A percentile compares a stretch with the other conserved stretches of the same genome.
Evolutionary conservation across 441 rosid genomes (phyloP).

Genomic region (Populus tomentosa): DNA sequence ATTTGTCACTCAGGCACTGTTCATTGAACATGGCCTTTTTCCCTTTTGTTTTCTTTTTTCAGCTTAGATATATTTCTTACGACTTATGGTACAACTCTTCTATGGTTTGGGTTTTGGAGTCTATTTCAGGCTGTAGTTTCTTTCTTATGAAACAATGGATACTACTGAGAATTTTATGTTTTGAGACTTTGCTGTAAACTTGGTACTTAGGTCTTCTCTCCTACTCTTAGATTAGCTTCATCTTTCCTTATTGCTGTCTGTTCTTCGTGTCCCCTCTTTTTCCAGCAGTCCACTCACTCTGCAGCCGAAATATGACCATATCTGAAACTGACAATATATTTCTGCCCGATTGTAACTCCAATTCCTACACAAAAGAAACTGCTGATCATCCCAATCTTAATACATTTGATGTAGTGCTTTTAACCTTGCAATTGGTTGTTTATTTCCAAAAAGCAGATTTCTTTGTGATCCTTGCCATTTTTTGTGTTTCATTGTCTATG

Average conservation of each 20-base stretch:
- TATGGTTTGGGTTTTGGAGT: not conserved
- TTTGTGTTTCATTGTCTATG: not conserved
- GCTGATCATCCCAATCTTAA: too few species aligned
- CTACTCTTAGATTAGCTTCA: not conserved
- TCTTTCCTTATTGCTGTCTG: not conserved
- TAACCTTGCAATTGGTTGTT: not conserved
- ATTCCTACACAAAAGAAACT: too few species aligned
- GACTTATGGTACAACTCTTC: not conserved
- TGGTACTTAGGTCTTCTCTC: not conserved
- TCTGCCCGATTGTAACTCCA: too few species aligned
- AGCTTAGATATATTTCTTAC: not conserved
- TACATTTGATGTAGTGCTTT: not conserved
- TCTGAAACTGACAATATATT: not conserved
- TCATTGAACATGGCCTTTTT: not conserved
- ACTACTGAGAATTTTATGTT: not conserved
- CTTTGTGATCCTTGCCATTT: not conserved
- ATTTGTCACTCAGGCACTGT: not conserved
- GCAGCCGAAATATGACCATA: not conserved
- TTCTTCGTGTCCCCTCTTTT: not conserved
- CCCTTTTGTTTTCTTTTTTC: not conserved
- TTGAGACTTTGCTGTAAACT: not conserved
- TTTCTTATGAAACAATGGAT: not conserved
- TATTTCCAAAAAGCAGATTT: not conserved
- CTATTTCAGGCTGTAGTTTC: not conserved
- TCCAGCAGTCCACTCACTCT: not conserved